Conservation (phyloP, 257 asterid genomes). For the Handroanthus guayacan region DNA sequence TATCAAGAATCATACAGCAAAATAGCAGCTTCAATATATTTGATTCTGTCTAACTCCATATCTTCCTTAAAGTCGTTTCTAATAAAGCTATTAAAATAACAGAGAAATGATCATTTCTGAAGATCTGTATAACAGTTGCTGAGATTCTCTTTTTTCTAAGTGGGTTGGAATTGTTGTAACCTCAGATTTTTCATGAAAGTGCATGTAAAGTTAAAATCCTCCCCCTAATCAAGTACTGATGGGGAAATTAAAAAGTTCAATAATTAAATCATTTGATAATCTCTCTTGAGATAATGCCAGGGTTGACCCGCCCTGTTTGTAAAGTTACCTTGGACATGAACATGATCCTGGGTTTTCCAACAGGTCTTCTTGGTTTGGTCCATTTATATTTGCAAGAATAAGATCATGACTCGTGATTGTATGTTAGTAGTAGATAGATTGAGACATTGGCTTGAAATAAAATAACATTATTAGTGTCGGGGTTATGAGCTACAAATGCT, state of each 20-base stretch:
- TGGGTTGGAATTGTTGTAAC: slow-evolving; percentile 36
- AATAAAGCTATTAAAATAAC: slow-evolving; percentile 10
- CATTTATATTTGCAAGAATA: too few relatives aligned
- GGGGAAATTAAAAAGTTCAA: slow-evolving; percentile 21
- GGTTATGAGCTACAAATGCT: too few relatives aligned
- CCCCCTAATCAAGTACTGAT: slow-evolving; percentile 33
- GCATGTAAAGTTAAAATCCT: slow-evolving; percentile 22
- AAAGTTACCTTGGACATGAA: not conserved
- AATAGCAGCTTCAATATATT: slow-evolving; percentile 18
- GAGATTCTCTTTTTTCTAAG: slow-evolving; percentile 46
- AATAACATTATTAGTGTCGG: too few relatives aligned
- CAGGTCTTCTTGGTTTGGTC: too few relatives aligned
- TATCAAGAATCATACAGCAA: not conserved
- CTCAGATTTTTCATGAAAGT: slow-evolving; percentile 32
- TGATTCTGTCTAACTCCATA: slow-evolving; percentile 38
- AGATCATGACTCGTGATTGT: too few relatives aligned
- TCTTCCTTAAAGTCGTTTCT: slow-evolving; percentile 29
- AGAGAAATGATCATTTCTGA: slow-evolving; percentile 22
- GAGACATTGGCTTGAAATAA: too few relatives aligned
- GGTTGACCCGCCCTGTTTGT: not conserved
- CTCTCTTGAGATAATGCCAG: not conserved
- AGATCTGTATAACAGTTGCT: slow-evolving; percentile 41
- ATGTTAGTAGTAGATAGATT: too few relatives aligned
- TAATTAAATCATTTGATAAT: slow-evolving; percentile 19
- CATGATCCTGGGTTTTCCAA: too few relatives aligned